Evolutionary conservation across 805 yeast species (phyloP), one percentile per base, ranked within the genome.

Genomic region (Teunomyces cretensis): DNA sequence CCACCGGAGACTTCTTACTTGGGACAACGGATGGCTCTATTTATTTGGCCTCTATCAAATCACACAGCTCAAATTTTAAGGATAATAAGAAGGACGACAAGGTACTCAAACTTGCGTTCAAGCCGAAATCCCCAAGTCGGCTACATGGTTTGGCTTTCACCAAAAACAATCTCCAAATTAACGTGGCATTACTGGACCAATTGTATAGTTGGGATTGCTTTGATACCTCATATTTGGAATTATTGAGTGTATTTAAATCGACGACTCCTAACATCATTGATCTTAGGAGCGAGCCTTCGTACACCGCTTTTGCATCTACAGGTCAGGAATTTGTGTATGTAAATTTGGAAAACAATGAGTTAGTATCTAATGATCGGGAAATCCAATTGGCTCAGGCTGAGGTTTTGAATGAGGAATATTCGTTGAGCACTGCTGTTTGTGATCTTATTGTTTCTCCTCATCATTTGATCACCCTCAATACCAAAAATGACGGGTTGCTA

Each of bases 21-120:
- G 56, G 61, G 5, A 62, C 72, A 2, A 39, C 45, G 6, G 72
- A 70, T 12, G 67, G 67, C 17, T 33, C 51, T 1, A 35, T 71
- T 0, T 63, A 62, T 44, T 46, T 61, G 9, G 61, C 65, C 2
- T 43, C 53, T 26, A 44, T 69, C 15, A 65, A 64, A 37, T 45
- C 57, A 6, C 72, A 70, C 48, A 58, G 58, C 14, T 60, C 61
- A 1, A 49, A 33, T 11, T 49, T 54, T 2, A 57, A 57, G 13
- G 60, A 54, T 6, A 62, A 56, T 38, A 70, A 68, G 44, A 60
- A 67, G 19, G 75, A 70, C 40, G 75, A 70, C 41, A 68, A 64
- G 44, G 57, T 54, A 38, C 49, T 64, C 7, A 68, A 68, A 42
- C 56, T 48, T 16, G 58, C 64, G 0, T 67, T 55, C 46, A 60